Percentiles rank a stretch among this genome's conserved stretches.
Evolutionary conservation across 2,329 filamentous ascomycete species (phyloP).

Genomic region (Coniochaeta prunicola): DNA sequence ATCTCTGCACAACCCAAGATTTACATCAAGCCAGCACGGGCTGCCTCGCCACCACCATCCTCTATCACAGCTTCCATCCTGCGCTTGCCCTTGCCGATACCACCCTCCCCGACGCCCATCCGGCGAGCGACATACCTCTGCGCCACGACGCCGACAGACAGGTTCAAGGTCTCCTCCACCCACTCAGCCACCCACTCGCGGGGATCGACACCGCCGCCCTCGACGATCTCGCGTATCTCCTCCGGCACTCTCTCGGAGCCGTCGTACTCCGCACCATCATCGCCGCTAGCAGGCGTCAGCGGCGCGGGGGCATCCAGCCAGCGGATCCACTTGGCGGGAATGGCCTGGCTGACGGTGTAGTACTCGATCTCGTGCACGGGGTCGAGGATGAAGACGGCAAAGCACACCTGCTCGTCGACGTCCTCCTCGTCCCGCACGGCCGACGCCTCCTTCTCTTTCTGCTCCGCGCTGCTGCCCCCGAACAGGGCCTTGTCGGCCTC

Average conservation of each 20-base stretch:
- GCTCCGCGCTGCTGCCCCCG: conserved; percentile 42
- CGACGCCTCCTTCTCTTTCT: conserved; percentile 48
- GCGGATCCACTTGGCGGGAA: conserved; percentile 79
- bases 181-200: conserved; percentile 97
- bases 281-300: conserved; percentile 44
- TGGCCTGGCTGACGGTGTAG: conserved; percentile 70
- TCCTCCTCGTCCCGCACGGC: conserved; percentile 42
- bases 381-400: conserved; percentile 76
- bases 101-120: conserved; percentile 90
- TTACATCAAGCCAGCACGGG: conserved; percentile 48
- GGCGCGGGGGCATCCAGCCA: conserved; percentile 79
- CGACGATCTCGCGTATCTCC: conserved; percentile 81
- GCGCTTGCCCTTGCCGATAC: conserved; percentile 54
- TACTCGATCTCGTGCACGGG: conserved; percentile 89
- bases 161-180: conserved; percentile 78
- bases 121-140: conserved; percentile 90
- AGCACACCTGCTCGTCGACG: conserved; percentile 57
- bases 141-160: conserved; percentile 78
- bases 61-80: conserved; percentile 47
- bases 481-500: conserved; percentile 62
- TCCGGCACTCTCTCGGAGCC: conserved; percentile 52
- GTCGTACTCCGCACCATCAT: conserved; percentile 29
- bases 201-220: conserved; percentile 70
- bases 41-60: conserved; percentile 52
- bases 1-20: not conserved